phyloP scores from a whole-genome alignment of 2,329 filamentous ascomycete genomes.

The Juglanconis oblonga region DNA sequence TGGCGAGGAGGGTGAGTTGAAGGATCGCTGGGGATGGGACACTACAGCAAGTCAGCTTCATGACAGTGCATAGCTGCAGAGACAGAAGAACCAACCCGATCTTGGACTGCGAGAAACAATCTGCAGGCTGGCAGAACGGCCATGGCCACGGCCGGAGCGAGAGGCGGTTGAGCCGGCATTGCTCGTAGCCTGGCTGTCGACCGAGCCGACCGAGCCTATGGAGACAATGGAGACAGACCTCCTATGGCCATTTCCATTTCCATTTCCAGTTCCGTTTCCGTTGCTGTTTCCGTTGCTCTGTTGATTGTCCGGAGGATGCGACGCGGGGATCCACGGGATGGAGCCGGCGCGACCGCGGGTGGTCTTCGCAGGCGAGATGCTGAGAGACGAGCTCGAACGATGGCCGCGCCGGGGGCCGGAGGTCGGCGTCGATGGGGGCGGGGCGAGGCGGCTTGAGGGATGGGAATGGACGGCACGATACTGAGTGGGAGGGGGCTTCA shows the following conservation, averaged over 20 bases:
- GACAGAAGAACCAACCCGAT: conserved; percentile 31
- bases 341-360: conserved; percentile 45
- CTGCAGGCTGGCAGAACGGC: conserved; percentile 77
- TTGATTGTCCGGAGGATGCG: conserved; percentile 15
- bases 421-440: conserved; percentile 33
- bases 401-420: conserved; percentile 51
- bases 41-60: conserved; percentile 25
- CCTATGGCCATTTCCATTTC: conserved; percentile 59
- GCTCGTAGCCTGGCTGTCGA: conserved; percentile 41
- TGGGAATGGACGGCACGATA: conserved; percentile 26
- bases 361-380: conserved; percentile 40
- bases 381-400: conserved; percentile 65
- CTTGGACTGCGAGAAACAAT: conserved; percentile 54
- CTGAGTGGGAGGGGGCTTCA: conserved; percentile 22
- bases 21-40: conserved; percentile 41
- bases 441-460: conserved; percentile 37
- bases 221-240: conserved; percentile 81
- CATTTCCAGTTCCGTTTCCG: conserved; percentile 9
- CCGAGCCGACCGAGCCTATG: conserved; percentile 56
- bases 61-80: neutral
- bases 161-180: conserved; percentile 38
- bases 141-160: conserved; percentile 63
- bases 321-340: conserved; percentile 39
- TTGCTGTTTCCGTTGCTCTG: conserved; percentile 26
- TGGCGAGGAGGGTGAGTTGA: conserved; percentile 45